phyloP scores from a whole-genome alignment of 805 yeast species.

The Starmerella bacillaris region DNA sequence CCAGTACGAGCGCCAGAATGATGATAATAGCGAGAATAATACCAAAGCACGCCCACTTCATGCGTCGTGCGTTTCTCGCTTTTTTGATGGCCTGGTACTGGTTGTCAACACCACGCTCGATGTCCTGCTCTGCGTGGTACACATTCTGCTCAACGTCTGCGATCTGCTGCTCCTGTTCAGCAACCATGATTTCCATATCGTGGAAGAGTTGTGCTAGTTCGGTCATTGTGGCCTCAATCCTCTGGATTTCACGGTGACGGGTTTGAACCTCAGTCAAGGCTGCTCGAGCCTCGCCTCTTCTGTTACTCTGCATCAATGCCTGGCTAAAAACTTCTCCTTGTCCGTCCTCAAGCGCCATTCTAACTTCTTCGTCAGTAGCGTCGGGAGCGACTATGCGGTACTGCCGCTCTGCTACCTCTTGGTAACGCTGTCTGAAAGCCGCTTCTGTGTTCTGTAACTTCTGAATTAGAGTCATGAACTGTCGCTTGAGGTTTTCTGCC shows the following conservation, averaged over 20 bases:
- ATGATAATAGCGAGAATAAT: conserved; percentile 19
- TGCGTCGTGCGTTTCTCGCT: conserved; percentile 78
- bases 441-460: conserved; percentile 75
- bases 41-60: conserved; percentile 61
- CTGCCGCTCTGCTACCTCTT: conserved; percentile 81
- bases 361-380: conserved; percentile 57
- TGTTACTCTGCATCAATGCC: conserved; percentile 33
- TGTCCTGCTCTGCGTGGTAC: conserved; percentile 66
- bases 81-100: conserved; percentile 73
- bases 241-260: conserved; percentile 85
- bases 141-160: conserved; percentile 68
- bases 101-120: conserved; percentile 88
- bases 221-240: conserved; percentile 85
- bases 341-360: conserved; percentile 65
- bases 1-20: conserved; percentile 16
- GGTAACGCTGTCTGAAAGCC: conserved; percentile 63
- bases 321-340: conserved; percentile 87
- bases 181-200: conserved; percentile 90
- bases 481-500: conserved; percentile 71
- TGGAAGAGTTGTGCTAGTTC: conserved; percentile 87
- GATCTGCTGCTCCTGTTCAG: conserved; percentile 82
- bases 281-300: conserved; percentile 62
- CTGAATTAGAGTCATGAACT: conserved; percentile 71
- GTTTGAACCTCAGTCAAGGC: conserved; percentile 90
- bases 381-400: conserved; percentile 46